Evolutionary conservation across 805 yeast genomes (phyloP).

Genomic region (Candida caryicola): DNA sequence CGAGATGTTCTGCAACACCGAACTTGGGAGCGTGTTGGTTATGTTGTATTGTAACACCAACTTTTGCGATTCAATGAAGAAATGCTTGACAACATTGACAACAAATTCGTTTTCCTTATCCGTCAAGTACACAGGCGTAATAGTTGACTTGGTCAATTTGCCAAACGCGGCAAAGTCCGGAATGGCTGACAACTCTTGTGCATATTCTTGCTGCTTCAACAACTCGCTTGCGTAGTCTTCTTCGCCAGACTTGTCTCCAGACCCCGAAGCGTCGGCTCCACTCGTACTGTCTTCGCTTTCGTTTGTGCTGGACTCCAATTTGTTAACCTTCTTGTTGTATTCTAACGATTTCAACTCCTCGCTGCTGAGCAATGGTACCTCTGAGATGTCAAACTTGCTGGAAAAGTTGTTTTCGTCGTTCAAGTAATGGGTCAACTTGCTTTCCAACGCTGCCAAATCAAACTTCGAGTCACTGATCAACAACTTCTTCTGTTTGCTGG

Average conservation of each 20-base stretch:
- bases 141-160: conserved; percentile 66
- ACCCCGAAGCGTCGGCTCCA: conserved; percentile 20
- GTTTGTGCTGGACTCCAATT: conserved; percentile 27
- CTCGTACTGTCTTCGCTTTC: conserved; percentile 15
- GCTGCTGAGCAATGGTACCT: conserved; percentile 62
- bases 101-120: conserved; percentile 93
- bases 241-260: conserved; percentile 17
- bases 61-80: conserved; percentile 63
- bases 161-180: conserved; percentile 78
- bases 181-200: conserved; percentile 64
- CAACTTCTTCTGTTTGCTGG: conserved; percentile 36
- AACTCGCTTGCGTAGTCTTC: conserved; percentile 25
- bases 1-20: conserved; percentile 72
- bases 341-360: conserved; percentile 69
- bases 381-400: conserved; percentile 66
- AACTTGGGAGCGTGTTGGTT: conserved; percentile 78
- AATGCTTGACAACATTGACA: conserved; percentile 78
- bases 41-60: conserved; percentile 79
- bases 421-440: conserved; percentile 70
- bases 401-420: conserved; percentile 47
- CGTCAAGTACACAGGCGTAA: conserved; percentile 61
- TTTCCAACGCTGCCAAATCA: conserved; percentile 76
- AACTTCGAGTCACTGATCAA: conserved; percentile 67
- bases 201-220: conserved; percentile 59
- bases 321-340: conserved; percentile 49